Percentiles rank a stretch among this genome's conserved stretches.
phyloP scores from a whole-genome alignment of 176 grass and related monocot genomes.

The Stipa capillata region DNA sequence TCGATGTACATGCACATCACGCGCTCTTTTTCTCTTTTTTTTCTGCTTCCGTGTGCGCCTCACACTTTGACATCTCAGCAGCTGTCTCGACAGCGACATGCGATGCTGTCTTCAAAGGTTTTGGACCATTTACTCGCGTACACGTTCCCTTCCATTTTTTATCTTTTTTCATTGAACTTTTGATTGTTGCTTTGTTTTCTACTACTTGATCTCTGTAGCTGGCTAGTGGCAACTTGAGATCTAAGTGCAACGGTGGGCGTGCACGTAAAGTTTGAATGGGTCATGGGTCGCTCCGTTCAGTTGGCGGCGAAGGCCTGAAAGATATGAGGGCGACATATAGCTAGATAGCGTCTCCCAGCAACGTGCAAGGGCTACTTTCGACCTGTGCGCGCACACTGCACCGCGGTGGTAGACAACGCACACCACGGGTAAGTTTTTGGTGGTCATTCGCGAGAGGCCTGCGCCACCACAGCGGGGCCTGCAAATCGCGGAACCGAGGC shows the following conservation, averaged over 20 bases:
- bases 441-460: not conserved
- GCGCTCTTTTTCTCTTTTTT: not conserved
- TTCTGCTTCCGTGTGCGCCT: not conserved
- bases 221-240: not conserved
- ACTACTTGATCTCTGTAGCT: not conserved
- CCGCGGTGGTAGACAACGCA: not conserved
- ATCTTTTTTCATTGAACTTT: accelerated
- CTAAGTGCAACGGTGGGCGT: not conserved
- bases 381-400: not conserved
- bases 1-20: not conserved
- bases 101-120: not conserved
- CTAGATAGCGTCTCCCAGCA: not conserved
- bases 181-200: too few relatives aligned
- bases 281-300: not conserved
- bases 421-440: not conserved
- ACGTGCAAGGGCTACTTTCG: not conserved
- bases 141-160: not conserved
- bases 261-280: not conserved
- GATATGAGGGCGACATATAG: not conserved
- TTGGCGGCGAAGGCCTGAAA: not conserved
- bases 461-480: too few relatives aligned
- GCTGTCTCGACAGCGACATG: slow-evolving; percentile 3
- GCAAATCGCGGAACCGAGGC: not conserved
- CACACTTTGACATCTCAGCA: not conserved
- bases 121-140: not conserved